These are phyloP conservation scores for Fagus crenata DNA, from an alignment of 306 rosid genomes.

Conservation along the genomic window DNA sequence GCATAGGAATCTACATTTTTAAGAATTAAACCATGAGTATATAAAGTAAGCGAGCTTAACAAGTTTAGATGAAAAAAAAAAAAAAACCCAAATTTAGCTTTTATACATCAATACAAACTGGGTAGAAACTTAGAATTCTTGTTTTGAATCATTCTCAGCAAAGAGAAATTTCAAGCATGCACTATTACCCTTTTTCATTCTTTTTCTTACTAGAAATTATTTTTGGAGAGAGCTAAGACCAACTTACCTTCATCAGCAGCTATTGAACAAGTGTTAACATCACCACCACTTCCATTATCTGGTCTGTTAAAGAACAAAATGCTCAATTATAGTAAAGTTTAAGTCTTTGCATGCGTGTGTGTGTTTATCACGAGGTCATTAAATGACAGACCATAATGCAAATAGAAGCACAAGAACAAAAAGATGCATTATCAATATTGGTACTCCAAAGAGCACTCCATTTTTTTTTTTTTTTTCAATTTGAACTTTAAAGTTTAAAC, in stretches of 20 bases:
- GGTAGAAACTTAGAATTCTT: not conserved
- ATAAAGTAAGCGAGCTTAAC: not conserved
- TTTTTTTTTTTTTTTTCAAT: not conserved
- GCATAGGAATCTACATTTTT: slow-evolving; percentile 64
- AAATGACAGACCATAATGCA: not conserved
- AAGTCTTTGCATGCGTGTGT: too few relatives aligned
- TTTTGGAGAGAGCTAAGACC: not conserved
- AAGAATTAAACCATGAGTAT: slow-evolving; percentile 16
- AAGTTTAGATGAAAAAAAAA: not conserved
- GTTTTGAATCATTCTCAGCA: not conserved
- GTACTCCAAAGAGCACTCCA: not conserved
- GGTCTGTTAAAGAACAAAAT: slow-evolving; percentile 49
- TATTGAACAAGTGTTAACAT: slow-evolving; percentile 29
- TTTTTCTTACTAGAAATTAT: not conserved
- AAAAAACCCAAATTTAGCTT: not conserved
- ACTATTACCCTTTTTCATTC: not conserved
- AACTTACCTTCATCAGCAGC: slow-evolving; percentile 53
- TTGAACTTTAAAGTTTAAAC: not conserved
- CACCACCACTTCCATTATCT: slow-evolving; percentile 32
- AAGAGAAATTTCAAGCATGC: slow-evolving; percentile 2
- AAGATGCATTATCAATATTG: too few relatives aligned
- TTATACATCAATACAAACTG: not conserved
- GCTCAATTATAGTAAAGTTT: not conserved
- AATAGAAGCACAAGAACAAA: not conserved
- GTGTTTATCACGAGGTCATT: not conserved